These are phyloP conservation scores for Boletus vermiculosoides DNA, from an alignment of 768 basidiomycete species.

Conservation along the genomic window DNA sequence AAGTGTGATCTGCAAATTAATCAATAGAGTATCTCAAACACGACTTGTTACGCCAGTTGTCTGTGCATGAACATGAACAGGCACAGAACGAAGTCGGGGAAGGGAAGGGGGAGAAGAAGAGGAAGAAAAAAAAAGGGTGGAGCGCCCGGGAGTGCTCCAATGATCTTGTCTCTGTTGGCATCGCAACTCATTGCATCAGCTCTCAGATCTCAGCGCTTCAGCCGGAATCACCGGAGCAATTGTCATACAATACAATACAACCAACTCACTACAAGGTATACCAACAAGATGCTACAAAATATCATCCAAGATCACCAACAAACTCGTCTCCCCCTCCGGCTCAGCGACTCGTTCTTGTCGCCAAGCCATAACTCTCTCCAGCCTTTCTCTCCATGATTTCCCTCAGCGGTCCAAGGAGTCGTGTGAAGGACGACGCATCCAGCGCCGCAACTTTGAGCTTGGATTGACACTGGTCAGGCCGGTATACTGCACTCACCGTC, in stretches of 20 bases:
- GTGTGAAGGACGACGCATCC: constrained; percentile 90
- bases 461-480: constrained; percentile 42
- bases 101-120: background rate
- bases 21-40: background rate
- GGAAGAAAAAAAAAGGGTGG: background rate
- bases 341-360: constrained; percentile 35
- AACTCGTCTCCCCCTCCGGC: background rate
- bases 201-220: no score
- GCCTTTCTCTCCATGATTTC: constrained; percentile 92
- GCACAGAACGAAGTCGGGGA: background rate
- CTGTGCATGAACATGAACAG: constrained; percentile 11
- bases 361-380: constrained; percentile 64
- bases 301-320: background rate
- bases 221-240: background rate
- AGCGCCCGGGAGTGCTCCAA: constrained; percentile 5
- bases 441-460: constrained; percentile 93
- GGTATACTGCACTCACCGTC: constrained; percentile 81
- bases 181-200: no score
- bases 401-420: constrained; percentile 86
- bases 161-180: constrained; percentile 23
- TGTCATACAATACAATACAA: constrained; percentile 1
- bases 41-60: background rate
- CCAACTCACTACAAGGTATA: constrained; percentile 6
- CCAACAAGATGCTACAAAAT: constrained; percentile 12
- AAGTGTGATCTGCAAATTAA: constrained; percentile 22